Conservation (phyloP, 2,329 filamentous ascomycete species). For the Sphaerostilbella broomeana region DNA sequence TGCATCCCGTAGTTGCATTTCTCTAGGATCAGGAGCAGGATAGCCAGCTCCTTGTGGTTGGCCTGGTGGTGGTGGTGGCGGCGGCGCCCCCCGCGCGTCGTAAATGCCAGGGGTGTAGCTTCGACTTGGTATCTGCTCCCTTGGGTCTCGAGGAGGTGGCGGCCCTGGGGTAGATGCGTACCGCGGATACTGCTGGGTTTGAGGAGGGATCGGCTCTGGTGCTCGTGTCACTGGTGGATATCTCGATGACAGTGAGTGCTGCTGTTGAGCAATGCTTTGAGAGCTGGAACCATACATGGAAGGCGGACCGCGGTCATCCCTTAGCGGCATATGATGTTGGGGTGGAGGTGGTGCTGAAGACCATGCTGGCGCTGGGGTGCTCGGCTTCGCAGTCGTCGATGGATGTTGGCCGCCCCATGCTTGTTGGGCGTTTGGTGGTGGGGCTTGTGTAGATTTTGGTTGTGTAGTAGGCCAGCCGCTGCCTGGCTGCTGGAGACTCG, state of each 20-base stretch:
- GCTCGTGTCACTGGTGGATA: conserved; percentile 35
- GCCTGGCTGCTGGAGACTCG: conserved; percentile 16
- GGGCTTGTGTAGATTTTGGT: conserved; percentile 28
- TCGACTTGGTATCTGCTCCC: conserved; percentile 35
- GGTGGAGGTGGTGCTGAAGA: conserved; percentile 26
- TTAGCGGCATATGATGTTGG: conserved; percentile 28
- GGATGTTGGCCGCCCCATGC: conserved; percentile 29
- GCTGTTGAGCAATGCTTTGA: conserved; percentile 19
- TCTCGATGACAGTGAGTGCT: conserved; percentile 32
- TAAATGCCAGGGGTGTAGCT: conserved; percentile 42
- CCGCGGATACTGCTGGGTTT: conserved; percentile 35
- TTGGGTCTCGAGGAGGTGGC: conserved; percentile 34
- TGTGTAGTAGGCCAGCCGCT: conserved; percentile 26
- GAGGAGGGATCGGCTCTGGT: conserved; percentile 35
- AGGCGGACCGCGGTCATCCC: conserved; percentile 33
- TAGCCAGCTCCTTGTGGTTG: conserved; percentile 24
- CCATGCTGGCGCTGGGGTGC: conserved; percentile 29
- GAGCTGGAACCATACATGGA: conserved; percentile 28
- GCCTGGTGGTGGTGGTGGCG: conserved; percentile 31
- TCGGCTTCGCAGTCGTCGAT: conserved; percentile 24
- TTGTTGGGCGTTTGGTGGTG: conserved; percentile 25
- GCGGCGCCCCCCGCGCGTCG: conserved; percentile 35
- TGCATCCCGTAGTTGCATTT: conserved; percentile 31
- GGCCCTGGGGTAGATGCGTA: conserved; percentile 39
- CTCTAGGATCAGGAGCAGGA: conserved; percentile 27